A percentile compares a stretch with the other conserved stretches of the same genome.
Conservation (phyloP, 352 stramenopile species). For the Globisporangium rhizosaccharum region DNA sequence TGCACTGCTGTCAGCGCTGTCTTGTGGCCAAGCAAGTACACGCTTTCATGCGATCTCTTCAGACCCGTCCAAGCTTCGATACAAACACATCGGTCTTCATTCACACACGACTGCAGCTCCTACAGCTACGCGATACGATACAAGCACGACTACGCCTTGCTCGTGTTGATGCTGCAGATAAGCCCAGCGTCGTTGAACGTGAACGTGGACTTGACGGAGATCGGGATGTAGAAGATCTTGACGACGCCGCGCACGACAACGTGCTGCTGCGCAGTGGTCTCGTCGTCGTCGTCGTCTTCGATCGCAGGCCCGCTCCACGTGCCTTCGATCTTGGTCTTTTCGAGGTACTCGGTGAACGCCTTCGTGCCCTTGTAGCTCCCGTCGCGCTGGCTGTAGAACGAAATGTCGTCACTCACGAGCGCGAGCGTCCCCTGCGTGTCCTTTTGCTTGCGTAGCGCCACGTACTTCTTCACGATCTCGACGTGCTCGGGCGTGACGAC, state of each 20-base stretch:
- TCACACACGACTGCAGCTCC: not conserved
- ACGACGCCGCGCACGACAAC: constrained; percentile 45
- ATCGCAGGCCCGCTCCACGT: constrained; percentile 31
- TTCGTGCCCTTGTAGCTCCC: constrained; percentile 40
- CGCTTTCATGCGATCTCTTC: too few relatives aligned
- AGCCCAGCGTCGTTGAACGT: constrained; percentile 27
- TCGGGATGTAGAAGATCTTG: constrained; percentile 47
- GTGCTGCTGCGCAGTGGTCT: constrained; percentile 12
- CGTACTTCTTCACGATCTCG: constrained; percentile 38
- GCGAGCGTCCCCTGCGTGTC: constrained; percentile 31
- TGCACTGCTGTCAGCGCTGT: too few relatives aligned
- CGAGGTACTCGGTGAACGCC: constrained; percentile 34
- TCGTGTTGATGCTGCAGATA: constrained; percentile 47
- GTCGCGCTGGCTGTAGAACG: constrained; percentile 48
- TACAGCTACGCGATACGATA: not conserved
- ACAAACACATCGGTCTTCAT: too few relatives aligned
- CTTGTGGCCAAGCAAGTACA: too few relatives aligned
- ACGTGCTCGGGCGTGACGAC: constrained; percentile 26
- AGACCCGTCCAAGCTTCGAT: too few relatives aligned
- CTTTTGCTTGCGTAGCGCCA: constrained; percentile 34
- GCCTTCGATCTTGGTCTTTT: constrained; percentile 50
- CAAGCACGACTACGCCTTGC: constrained; percentile 22
- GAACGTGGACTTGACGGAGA: constrained; percentile 49
- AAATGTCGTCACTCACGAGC: constrained; percentile 48
- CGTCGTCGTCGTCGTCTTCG: constrained; percentile 30